Percentiles rank a stretch among this genome's conserved stretches.
Conservation (phyloP, 2,329 filamentous ascomycete genomes). For the Trichophyton mentagrophytes region DNA sequence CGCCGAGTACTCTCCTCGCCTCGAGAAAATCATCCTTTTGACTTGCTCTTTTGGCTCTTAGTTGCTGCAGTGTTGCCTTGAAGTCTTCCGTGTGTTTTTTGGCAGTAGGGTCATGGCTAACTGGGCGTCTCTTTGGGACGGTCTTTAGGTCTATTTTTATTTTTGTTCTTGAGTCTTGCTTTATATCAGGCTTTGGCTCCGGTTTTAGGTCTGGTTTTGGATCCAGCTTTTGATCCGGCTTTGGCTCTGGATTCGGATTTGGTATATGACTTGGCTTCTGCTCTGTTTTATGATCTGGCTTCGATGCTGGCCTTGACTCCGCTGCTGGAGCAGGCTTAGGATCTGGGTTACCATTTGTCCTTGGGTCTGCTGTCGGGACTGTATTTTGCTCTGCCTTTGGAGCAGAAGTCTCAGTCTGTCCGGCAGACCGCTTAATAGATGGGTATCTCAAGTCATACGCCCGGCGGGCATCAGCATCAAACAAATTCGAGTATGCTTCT, state of each 20-base stretch:
- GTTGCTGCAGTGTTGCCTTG: neutral
- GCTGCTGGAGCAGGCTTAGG: no score
- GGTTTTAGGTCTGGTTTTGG: no score
- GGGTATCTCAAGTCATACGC: neutral
- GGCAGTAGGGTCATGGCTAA: neutral
- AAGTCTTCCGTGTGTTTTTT: neutral
- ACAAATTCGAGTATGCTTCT: neutral
- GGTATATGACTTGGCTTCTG: no score
- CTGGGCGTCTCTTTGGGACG: neutral
- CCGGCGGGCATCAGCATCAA: neutral
- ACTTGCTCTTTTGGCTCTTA: neutral
- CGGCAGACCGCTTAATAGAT: neutral
- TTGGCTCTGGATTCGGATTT: no score
- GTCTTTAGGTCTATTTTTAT: neutral
- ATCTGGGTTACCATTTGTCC: no score
- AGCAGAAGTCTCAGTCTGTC: neutral
- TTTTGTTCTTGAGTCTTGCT: no score
- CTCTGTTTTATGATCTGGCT: no score
- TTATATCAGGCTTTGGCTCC: no score
- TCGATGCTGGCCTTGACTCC: no score
- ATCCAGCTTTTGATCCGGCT: no score
- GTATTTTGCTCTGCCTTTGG: neutral
- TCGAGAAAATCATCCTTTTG: neutral
- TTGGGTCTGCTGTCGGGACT: neutral
- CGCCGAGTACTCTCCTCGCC: neutral